Evolutionary conservation across 192 early-diverging fungal species (phyloP), one percentile per base, ranked within the genome.

Genomic region (Backusella tuberculispora): DNA sequence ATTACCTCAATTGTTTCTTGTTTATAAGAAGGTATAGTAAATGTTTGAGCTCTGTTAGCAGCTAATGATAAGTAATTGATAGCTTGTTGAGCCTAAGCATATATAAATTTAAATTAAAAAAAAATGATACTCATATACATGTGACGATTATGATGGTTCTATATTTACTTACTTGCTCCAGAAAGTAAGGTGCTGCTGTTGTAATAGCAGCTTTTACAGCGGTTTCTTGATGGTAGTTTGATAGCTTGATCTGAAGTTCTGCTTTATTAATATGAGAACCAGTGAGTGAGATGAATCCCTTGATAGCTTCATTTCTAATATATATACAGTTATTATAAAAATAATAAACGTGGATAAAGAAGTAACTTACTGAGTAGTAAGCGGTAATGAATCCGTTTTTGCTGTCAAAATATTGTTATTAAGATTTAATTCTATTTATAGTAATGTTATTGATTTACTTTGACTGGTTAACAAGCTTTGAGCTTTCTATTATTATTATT

Each of bases 191-290:
- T n/a, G 60, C 53, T 40, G 46, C 24, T n/a, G 44, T 24, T 64
- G 43, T 26, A 42, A 80, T 80, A 26, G 65, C 40, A 7, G 72
- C 72, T 15, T 76, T 76, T 12, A 74, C 67, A 6, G 74, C 56
- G 1, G 47, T 63, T 5, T 80, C 78, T 50, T 21, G 41, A 65
- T 80, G 66, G 37, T 68, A 73, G 43, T 76, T 66, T 24, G 74
- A 37, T 14, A 76, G 53, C n/a, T 70, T 72, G 48, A 80, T 74
- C 65, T 80, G 79, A 15, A 80, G 42, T 63, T 80, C 79, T 37
- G 66, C 79, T 70, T 76, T 76, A 34, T 73, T 76, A 37, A 80
- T 76, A 50, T 73, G 21, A 0, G 53, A 29, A 34, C 79, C 79
- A 21, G 46, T 69, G 3, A 80, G 45, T 5, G 63, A 74, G 53